phyloP scores from a whole-genome alignment of 495 filamentous ascomycete species.

The Podospora anserina region DNA sequence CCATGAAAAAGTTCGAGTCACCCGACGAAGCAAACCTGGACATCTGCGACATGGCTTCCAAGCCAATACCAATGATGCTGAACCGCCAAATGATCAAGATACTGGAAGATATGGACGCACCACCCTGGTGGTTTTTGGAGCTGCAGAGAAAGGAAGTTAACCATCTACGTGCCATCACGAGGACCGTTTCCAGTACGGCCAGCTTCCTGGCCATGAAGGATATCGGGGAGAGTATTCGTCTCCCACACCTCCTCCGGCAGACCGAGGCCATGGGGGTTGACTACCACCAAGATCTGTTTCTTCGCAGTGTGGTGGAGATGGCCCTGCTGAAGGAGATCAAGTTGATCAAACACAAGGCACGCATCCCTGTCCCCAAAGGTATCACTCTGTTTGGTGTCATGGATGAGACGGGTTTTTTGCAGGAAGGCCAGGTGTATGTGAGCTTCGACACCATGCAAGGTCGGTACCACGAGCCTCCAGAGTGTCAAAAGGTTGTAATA shows the following conservation, averaged over 20 bases:
- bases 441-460: constrained; percentile 39
- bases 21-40: constrained; percentile 56
- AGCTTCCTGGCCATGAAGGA: constrained; percentile 56
- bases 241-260: constrained; percentile 57
- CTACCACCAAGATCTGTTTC: constrained; percentile 63
- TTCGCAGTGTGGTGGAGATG: constrained; percentile 61
- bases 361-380: constrained; percentile 67
- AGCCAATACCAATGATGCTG: constrained; percentile 63
- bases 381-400: constrained; percentile 74
- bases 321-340: constrained; percentile 62
- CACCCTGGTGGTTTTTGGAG: constrained; percentile 53
- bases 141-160: constrained; percentile 58
- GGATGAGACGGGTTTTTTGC: constrained; percentile 70
- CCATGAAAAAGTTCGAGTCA: constrained; percentile 79
- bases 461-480: constrained; percentile 25
- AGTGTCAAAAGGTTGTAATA: constrained; percentile 43
- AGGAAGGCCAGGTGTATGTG: constrained; percentile 65
- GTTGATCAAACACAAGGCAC: constrained; percentile 69
- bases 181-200: constrained; percentile 54
- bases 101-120: constrained; percentile 65
- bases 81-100: constrained; percentile 81
- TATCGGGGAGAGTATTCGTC: constrained; percentile 52
- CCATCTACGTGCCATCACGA: constrained; percentile 54
- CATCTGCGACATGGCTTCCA: constrained; percentile 66
- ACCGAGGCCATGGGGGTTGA: constrained; percentile 52